Conservation (phyloP, 2,329 filamentous ascomycete genomes). For the Onygenales sp. region DNA sequence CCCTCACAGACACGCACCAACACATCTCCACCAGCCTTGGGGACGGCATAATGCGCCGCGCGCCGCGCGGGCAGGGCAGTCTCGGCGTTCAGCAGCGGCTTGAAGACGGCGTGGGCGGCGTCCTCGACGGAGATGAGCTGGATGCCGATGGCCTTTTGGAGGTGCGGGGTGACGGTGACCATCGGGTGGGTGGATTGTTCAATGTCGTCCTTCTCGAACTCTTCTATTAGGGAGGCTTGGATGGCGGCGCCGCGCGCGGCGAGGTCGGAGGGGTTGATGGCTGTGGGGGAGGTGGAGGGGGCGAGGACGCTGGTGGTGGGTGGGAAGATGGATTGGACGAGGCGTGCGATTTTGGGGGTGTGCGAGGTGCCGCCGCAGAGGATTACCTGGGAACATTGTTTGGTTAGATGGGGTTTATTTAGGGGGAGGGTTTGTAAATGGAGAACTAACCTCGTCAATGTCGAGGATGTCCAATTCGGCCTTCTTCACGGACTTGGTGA, state of each 20-base stretch:
- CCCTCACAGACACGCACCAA: conserved; percentile 84
- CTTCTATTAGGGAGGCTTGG: conserved; percentile 86
- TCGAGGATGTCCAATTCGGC: conserved; percentile 86
- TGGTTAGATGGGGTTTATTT: not conserved
- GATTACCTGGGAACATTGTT: conserved; percentile 51
- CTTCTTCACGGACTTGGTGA: conserved; percentile 81
- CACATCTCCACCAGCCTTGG: conserved; percentile 76
- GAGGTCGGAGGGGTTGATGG: conserved; percentile 91
- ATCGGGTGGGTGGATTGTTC: conserved; percentile 92
- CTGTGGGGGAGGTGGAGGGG: conserved; percentile 64
- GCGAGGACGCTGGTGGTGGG: conserved; percentile 68
- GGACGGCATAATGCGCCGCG: conserved; percentile 65
- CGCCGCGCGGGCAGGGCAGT: conserved; percentile 85
- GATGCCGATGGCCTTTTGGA: conserved; percentile 79
- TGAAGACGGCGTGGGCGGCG: conserved; percentile 59
- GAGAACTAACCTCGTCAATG: conserved; percentile 61
- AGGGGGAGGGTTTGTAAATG: not conserved
- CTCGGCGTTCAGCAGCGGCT: conserved; percentile 71
- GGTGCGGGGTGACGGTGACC: conserved; percentile 88
- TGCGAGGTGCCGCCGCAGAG: conserved; percentile 86
- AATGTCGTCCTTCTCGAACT: conserved; percentile 89
- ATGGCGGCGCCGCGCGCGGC: conserved; percentile 84
- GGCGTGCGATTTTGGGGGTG: conserved; percentile 82
- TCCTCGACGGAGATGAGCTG: conserved; percentile 45
- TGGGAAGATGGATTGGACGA: conserved; percentile 72